A percentile compares a stretch with the other conserved stretches of the same genome.
Evolutionary conservation across 106 monocot species (phyloP).

Genomic region (Phalaenopsis aphrodite): DNA sequence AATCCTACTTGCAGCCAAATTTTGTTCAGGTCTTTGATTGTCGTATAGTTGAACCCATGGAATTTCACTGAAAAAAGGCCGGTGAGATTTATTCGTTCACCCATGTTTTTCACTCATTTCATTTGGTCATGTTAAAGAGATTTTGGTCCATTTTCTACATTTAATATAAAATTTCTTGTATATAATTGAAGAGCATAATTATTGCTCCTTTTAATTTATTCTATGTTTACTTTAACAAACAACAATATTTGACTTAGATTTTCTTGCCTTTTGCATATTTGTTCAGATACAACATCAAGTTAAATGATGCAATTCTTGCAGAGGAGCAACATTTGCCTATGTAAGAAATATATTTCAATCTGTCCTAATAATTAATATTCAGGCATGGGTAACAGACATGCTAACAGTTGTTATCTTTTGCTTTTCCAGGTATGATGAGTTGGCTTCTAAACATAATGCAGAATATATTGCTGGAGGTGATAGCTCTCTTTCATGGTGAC

Average conservation of each 20-base stretch:
- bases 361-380: not conserved
- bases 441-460: slow-evolving; percentile 58
- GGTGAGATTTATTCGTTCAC: too few species aligned
- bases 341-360: slow-evolving; percentile 25
- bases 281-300: slow-evolving; percentile 61
- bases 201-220: too few species aligned
- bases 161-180: too few species aligned
- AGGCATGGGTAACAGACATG: not conserved
- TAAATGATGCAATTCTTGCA: slow-evolving; percentile 77
- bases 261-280: not conserved
- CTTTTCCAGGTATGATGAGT: slow-evolving; percentile 67
- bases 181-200: too few species aligned
- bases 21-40: too few species aligned
- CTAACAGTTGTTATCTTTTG: not conserved
- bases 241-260: not conserved
- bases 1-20: too few species aligned
- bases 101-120: too few species aligned
- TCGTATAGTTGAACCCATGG: too few species aligned
- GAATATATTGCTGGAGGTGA: slow-evolving; percentile 96
- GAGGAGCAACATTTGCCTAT: slow-evolving; percentile 78
- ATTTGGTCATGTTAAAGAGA: too few species aligned
- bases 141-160: too few species aligned
- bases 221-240: too few species aligned
- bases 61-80: too few species aligned
- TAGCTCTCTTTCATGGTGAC: not conserved